phyloP scores from a whole-genome alignment of 176 grass and related monocot genomes.

The Oryza nivara region DNA sequence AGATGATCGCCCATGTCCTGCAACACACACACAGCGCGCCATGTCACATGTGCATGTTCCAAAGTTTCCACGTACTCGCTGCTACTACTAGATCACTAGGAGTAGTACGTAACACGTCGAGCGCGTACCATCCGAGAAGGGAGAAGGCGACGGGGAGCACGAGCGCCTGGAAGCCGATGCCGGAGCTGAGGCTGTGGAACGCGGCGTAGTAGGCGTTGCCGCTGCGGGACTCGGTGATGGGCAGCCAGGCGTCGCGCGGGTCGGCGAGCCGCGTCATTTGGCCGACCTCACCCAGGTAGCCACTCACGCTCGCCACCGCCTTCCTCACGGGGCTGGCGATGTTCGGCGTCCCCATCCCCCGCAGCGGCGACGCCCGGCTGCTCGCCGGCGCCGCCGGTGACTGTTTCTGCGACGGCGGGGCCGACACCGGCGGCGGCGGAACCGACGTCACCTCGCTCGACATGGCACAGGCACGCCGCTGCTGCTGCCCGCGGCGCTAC shows the following conservation, averaged over 20 bases:
- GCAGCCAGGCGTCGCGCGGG: constrained; percentile 87
- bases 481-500: no score
- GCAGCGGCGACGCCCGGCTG: constrained; percentile 49
- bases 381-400: constrained; percentile 53
- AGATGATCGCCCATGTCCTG: constrained; percentile 86
- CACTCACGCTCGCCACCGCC: constrained; percentile 75
- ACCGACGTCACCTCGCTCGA: constrained; percentile 62
- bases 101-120: not conserved
- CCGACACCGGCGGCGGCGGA: constrained; percentile 56
- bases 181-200: constrained; percentile 94
- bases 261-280: constrained; percentile 71
- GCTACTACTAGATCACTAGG: not conserved
- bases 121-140: constrained; percentile 74
- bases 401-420: constrained; percentile 68
- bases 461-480: not conserved
- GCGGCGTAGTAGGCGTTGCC: constrained; percentile 97
- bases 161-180: constrained; percentile 97
- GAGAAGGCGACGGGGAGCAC: constrained; percentile 81
- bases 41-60: not conserved
- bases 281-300: constrained; percentile 69
- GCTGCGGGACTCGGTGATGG: constrained; percentile 93
- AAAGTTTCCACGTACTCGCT: not conserved
- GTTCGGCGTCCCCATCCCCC: constrained; percentile 55
- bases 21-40: not conserved
- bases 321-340: constrained; percentile 60